These are phyloP conservation scores for Linum trigynum DNA, from an alignment of 345 rosid genomes.

Conservation along the genomic window DNA sequence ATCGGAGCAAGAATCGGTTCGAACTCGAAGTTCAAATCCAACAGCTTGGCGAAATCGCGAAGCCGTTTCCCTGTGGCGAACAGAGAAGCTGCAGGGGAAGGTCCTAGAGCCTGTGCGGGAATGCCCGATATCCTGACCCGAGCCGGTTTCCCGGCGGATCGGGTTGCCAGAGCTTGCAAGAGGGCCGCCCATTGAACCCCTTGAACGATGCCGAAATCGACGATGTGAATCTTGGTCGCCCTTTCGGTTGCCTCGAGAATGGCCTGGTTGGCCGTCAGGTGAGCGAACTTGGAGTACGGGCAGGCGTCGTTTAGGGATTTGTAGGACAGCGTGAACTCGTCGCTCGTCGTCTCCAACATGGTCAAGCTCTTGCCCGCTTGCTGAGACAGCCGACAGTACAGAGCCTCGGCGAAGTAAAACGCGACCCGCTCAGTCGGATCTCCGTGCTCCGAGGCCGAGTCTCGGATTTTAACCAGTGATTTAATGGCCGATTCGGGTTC, in stretches of 20 bases:
- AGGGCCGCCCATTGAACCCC: conserved; percentile 96
- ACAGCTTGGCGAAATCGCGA: conserved; percentile 61
- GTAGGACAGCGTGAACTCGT: conserved; percentile 52
- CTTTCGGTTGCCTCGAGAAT: conserved; percentile 76
- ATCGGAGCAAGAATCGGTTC: conserved; percentile 59
- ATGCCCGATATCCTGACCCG: conserved; percentile 78
- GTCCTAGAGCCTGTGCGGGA: conserved; percentile 71
- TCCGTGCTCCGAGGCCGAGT: conserved; percentile 52
- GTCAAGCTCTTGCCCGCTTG: conserved; percentile 22
- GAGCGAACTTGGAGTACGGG: conserved; percentile 84
- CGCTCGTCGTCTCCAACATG: conserved; percentile 27
- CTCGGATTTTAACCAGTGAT: conserved; percentile 42
- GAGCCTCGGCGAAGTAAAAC: conserved; percentile 69
- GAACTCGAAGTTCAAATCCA: conserved; percentile 73
- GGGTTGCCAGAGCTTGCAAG: conserved; percentile 74
- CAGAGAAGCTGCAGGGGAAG: conserved; percentile 48
- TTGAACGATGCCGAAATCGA: conserved; percentile 87
- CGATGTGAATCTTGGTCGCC: conserved; percentile 67
- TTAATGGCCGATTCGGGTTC: conserved; percentile 44
- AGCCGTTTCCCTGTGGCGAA: conserved; percentile 75
- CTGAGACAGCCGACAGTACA: conserved; percentile 29
- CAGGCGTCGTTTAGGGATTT: conserved; percentile 83
- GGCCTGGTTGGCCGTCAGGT: conserved; percentile 87
- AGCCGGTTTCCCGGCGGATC: conserved; percentile 61
- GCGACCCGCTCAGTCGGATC: conserved; percentile 64